These are phyloP conservation scores for Naegleria gruberi DNA, from an alignment of 208 protist species.

Conservation along the genomic window DNA sequence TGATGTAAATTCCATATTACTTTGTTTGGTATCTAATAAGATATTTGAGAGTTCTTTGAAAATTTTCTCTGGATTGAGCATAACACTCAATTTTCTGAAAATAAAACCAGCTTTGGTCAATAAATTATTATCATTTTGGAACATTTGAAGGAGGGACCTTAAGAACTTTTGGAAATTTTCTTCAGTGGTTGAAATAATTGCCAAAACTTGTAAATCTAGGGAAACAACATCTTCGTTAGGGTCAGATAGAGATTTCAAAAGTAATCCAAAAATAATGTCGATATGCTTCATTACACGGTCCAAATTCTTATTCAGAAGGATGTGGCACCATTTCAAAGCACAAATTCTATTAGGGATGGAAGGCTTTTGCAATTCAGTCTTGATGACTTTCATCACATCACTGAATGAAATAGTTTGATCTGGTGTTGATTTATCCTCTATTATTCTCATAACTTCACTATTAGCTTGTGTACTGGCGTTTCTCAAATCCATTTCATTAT, in stretches of 20 bases:
- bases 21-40: constrained; percentile 6
- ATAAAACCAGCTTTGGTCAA: constrained; percentile 33
- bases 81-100: constrained; percentile 29
- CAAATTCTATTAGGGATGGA: constrained; percentile 43
- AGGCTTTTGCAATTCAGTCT: constrained; percentile 35
- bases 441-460: constrained; percentile 13
- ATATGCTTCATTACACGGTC: constrained; percentile 40
- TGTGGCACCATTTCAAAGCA: constrained; percentile 57
- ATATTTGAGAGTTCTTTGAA: constrained; percentile 32
- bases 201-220: constrained; percentile 52
- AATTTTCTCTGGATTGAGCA: constrained; percentile 31
- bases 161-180: constrained; percentile 48
- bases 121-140: constrained; percentile 32
- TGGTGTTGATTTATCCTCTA: background rate
- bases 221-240: constrained; percentile 48
- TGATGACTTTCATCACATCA: constrained; percentile 25
- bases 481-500: constrained; percentile 29
- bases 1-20: background rate
- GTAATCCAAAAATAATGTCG: constrained; percentile 30
- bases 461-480: background rate
- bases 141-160: constrained; percentile 33
- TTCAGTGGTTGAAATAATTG: constrained; percentile 42
- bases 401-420: background rate
- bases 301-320: constrained; percentile 49
- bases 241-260: constrained; percentile 46